These are phyloP conservation scores for Coccomyxa subellipsoidea DNA, from an alignment of 163 green algal genomes.

Conservation along the genomic window DNA sequence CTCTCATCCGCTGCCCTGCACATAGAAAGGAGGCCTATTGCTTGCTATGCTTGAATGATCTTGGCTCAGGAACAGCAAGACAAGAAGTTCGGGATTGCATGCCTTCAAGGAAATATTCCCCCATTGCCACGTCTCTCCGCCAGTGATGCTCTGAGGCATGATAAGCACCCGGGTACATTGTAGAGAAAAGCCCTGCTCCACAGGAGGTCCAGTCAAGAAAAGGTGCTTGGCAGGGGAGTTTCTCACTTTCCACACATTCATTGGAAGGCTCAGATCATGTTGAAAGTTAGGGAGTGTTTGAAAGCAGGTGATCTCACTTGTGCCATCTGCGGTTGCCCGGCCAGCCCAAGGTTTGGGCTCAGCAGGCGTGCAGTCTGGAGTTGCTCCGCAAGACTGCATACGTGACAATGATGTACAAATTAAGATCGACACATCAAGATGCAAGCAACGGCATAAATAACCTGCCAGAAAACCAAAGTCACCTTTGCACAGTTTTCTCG, in stretches of 20 bases:
- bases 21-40: background rate
- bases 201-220: no score
- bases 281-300: background rate
- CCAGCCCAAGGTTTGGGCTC: background rate
- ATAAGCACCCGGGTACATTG: slow-evolving; percentile 6
- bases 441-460: no score
- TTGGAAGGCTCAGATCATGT: background rate
- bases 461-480: background rate
- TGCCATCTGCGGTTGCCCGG: background rate
- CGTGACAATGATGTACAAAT: no score
- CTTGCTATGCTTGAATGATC: no score
- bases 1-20: slow-evolving; percentile 20
- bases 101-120: background rate
- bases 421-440: no score
- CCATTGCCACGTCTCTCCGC: background rate
- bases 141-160: background rate
- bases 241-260: background rate
- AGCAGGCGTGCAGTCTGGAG: background rate
- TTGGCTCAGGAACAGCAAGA: no score
- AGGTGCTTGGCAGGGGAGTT: no score
- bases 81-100: background rate
- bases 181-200: background rate
- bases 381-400: background rate
- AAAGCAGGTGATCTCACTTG: background rate
- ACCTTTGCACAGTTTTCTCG: background rate